Evolutionary conservation across 768 basidiomycete genomes (phyloP), one percentile per base, ranked within the genome.

Genomic region (Russula compacta): DNA sequence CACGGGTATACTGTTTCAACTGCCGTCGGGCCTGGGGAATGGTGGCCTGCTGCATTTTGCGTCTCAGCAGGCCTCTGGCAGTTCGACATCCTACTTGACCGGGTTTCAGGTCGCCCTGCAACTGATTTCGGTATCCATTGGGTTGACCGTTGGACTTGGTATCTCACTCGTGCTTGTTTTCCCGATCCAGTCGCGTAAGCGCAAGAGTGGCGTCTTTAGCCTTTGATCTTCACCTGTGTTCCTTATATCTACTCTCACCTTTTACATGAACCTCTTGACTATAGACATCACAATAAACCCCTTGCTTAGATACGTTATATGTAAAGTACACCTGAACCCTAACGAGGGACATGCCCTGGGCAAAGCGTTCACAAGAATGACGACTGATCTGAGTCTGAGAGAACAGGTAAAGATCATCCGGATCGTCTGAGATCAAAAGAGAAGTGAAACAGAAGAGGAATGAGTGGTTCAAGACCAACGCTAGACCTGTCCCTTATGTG

Each of bases 1-100:
- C 64, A 88, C 86, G 0, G 89, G 87, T 24, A 87, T 93, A 51
- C 77, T 92, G 15, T 88, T 92, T 75, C 92, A 93, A 73, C 79
- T 93, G 1, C 91, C 90, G 0, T 88, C 87, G 8, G 91, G 90
- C 42, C 79, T 93, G 11, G 83, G 85, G 8, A 88, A 83, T 47
- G 89, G 88, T 11, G 91, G 91, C 35, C 80, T 93, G 7, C 78
- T 94, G 63, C 82, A 80, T 62, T 90, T 85, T 67, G 85, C 82
- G 11, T 78, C 78, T 40, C 74, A 81, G 63, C 77, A 81, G 61
- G 76, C 81, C 24, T 72, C 77, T 6, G 84, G 83, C 14, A 76
- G 77, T 36, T 73, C 79, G 17, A 64, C 67, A 0, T 79, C 84
- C 2, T 90, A 89, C 70, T 68, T 83, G 24, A 81, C 82, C 19